Evolutionary conservation across 83 land plant genomes (phyloP).

Genomic region (Diphasiastrum complanatum): DNA sequence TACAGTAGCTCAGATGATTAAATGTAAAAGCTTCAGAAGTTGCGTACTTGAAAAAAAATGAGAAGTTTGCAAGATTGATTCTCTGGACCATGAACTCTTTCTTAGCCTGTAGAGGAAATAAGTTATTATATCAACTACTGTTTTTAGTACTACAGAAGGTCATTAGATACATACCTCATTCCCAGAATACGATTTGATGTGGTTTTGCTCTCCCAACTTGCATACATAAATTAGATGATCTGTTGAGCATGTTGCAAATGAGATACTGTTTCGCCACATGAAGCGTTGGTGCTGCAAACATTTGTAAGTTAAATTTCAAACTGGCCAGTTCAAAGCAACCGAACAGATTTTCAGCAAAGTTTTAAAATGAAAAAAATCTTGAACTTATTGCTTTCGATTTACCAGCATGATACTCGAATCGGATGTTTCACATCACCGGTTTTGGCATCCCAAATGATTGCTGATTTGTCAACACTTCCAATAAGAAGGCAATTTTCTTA

Average conservation of each 20-base stretch:
- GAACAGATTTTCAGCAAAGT: no score
- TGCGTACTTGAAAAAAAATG: no score
- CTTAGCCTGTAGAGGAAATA: not conserved
- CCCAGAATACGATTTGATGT: constrained; percentile 58
- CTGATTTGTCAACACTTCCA: constrained; percentile 90
- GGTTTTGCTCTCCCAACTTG: constrained; percentile 69
- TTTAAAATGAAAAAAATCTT: no score
- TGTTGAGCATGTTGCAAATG: constrained; percentile 93
- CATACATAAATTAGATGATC: constrained; percentile 88
- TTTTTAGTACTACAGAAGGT: not conserved
- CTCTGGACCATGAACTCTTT: no score
- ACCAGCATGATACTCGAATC: constrained; percentile 80
- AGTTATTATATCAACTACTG: not conserved
- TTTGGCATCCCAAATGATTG: constrained; percentile 91
- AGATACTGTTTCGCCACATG: constrained; percentile 86
- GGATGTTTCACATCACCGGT: constrained; percentile 78
- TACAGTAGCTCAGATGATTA: no score
- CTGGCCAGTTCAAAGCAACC: not conserved
- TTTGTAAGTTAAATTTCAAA: not conserved
- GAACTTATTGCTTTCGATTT: no score
- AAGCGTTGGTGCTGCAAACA: constrained; percentile 63
- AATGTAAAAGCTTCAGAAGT: no score
- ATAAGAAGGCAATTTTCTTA: constrained; percentile 82
- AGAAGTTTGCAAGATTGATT: no score
- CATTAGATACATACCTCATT: constrained; percentile 59